Evolutionary conservation across 2,329 filamentous ascomycete species (phyloP).

Genomic region (Fusarium foetens): DNA sequence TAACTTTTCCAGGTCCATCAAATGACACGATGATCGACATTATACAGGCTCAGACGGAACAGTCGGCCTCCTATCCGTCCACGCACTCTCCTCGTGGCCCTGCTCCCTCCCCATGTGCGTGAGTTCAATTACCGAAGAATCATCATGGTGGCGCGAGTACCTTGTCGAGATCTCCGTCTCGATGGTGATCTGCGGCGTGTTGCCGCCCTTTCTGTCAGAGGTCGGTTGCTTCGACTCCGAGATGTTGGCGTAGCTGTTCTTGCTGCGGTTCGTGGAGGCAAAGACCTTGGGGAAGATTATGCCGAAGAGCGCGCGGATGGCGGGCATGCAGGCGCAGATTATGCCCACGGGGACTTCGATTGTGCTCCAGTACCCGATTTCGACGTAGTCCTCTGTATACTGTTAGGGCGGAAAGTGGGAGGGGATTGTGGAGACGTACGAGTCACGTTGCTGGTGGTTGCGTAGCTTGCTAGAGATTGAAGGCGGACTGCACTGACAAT

Average conservation of each 20-base stretch:
- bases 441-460: slow-evolving; percentile 19
- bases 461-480: slow-evolving; percentile 13
- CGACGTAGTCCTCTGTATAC: slow-evolving; percentile 39
- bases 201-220: not conserved
- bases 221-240: not conserved
- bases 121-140: slow-evolving; percentile 8
- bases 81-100: not conserved
- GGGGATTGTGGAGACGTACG: not conserved
- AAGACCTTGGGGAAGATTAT: slow-evolving; percentile 32
- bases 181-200: not conserved
- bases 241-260: slow-evolving; percentile 28
- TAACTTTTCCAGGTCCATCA: not conserved
- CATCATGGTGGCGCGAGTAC: not conserved
- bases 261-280: slow-evolving; percentile 15
- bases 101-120: not conserved
- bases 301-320: slow-evolving; percentile 33
- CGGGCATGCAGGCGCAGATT: slow-evolving; percentile 46
- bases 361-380: slow-evolving; percentile 43
- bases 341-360: slow-evolving; percentile 47
- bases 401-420: not conserved
- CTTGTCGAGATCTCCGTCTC: not conserved
- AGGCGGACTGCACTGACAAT: slow-evolving; percentile 18
- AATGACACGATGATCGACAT: not conserved
- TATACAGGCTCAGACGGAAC: slow-evolving; percentile 9
- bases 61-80: not conserved